Evolutionary conservation across 768 basidiomycete species (phyloP), one percentile per base, ranked within the genome.

Genomic region (Naganishia friedmannii): DNA sequence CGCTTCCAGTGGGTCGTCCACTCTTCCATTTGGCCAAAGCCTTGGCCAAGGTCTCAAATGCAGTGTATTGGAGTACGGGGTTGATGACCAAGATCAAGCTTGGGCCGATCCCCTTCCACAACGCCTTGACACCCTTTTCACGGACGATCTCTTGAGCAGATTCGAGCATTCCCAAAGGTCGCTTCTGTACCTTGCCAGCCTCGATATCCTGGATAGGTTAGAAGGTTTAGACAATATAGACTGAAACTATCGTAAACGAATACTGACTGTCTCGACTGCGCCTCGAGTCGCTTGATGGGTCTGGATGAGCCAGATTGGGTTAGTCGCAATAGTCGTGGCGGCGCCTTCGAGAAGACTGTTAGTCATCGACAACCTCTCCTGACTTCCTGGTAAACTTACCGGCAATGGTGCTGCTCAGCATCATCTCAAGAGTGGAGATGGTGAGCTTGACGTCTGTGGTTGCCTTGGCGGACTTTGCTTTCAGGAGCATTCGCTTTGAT

Each of bases 251-350:
- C 28, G 31, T 48, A 66, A 63, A 2, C 46, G 69, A 55, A 13
- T 71, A 48, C 45, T 73, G 28, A 66, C 51, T 26, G 65, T 58
- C 46, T 69, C 68, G 10, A 69, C 68, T 8, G 53, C 56, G 26
- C 68, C 68, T 60, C 68, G 68, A 39, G 79, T 80, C 10, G 90
- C 88, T 79, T 95, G 93, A 9, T 89, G 89, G 6, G 92, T 93
- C 79, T 98, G 93, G 26, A 98, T 85, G 57, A 96, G 93, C 96
- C 96, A 99, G 71, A 98, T 89, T 2, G 95, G 95, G 81, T 98
- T 97, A 79, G 88, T 90, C 72, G 91, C 85, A 73, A 95, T 81
- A 3, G 92, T 90, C 3, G 95, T 96, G 13, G 90, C 90, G 53
- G 90, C 89, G 46, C 93, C 94, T 92, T 73, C 42, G 53, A 66